Evolutionary conservation across 768 basidiomycete genomes (phyloP), one percentile per base, ranked within the genome.

Genomic region (Lepiota subincarnata): DNA sequence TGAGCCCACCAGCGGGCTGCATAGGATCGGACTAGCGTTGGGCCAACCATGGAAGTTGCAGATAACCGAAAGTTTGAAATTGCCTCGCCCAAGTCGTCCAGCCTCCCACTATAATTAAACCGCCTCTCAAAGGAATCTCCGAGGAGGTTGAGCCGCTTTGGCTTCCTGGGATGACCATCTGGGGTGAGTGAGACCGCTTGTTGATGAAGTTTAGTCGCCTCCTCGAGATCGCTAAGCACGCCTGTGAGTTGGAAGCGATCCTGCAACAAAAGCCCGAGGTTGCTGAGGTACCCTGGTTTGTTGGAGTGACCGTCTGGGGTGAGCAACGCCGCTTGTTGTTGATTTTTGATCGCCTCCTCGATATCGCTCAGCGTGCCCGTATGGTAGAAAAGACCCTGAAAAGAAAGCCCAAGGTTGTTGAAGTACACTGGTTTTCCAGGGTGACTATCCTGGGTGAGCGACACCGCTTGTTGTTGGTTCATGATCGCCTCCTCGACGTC

Each of bases 21-120:
- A n/a, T n/a, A n/a, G n/a, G n/a, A n/a, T n/a, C n/a, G n/a, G n/a
- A n/a, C n/a, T n/a, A n/a, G n/a, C n/a, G n/a, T n/a, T n/a, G n/a
- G n/a, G n/a, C n/a, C n/a, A n/a, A n/a, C n/a, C n/a, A n/a, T n/a
- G n/a, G n/a, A n/a, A n/a, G n/a, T n/a, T n/a, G n/a, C n/a, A n/a
- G n/a, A n/a, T n/a, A n/a, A n/a, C n/a, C n/a, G n/a, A n/a, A n/a
- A n/a, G n/a, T n/a, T n/a, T n/a, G n/a, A n/a, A n/a, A n/a, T n/a
- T n/a, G n/a, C n/a, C n/a, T n/a, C n/a, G n/a, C n/a, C n/a, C n/a
- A n/a, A n/a, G n/a, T n/a, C n/a, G n/a, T n/a, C n/a, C n/a, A n/a
- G n/a, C n/a, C n/a, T n/a, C n/a, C 69, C 66, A 7, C 65, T 58
- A 22, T 50, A 34, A n/a, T 63, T 59, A 52, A 63, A 73, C 31